These are phyloP conservation scores for Clarireedia homoeocarpa DNA, from an alignment of 2,329 filamentous ascomycete genomes.

Conservation along the genomic window DNA sequence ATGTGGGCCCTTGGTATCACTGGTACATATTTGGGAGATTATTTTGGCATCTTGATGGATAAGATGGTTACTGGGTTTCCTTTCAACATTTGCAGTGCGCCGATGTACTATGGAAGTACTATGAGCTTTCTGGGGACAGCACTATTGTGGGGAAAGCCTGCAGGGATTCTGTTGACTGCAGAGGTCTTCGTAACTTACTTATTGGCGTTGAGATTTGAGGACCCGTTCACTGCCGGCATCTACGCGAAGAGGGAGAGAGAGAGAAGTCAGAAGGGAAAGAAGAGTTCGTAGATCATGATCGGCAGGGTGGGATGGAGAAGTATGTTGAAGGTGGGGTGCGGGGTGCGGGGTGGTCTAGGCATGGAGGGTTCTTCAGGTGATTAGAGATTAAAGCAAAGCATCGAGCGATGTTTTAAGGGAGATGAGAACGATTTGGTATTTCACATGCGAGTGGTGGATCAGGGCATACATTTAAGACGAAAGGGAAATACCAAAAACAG, in stretches of 20 bases:
- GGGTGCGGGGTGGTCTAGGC: neutral
- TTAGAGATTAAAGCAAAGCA: neutral
- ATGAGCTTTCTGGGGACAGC: slow-evolving; percentile 87
- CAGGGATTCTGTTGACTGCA: slow-evolving; percentile 67
- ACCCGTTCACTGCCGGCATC: slow-evolving; percentile 89
- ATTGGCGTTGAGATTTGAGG: slow-evolving; percentile 77
- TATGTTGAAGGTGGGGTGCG: neutral
- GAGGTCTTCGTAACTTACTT: slow-evolving; percentile 73
- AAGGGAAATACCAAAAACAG: slow-evolving; percentile 12
- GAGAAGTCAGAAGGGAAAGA: slow-evolving; percentile 30
- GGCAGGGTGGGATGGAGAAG: neutral
- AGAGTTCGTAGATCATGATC: slow-evolving; percentile 16
- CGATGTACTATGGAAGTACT: slow-evolving; percentile 95
- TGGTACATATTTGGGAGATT: slow-evolving; percentile 94
- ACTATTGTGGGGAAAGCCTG: slow-evolving; percentile 77
- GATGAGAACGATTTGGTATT: neutral
- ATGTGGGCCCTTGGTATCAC: slow-evolving; percentile 92
- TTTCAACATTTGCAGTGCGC: slow-evolving; percentile 82
- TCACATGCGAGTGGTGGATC: neutral
- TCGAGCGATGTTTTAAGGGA: neutral
- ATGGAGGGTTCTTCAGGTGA: neutral
- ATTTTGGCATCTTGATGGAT: slow-evolving; percentile 98
- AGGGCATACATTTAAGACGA: neutral
- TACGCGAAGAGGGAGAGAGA: slow-evolving; percentile 75
- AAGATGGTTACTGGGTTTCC: slow-evolving; percentile 89